Percentiles rank a stretch among this genome's conserved stretches.
Evolutionary conservation across 371 early-diverging fungal species (phyloP).

Genomic region (Apophysomyces trapeziformis): DNA sequence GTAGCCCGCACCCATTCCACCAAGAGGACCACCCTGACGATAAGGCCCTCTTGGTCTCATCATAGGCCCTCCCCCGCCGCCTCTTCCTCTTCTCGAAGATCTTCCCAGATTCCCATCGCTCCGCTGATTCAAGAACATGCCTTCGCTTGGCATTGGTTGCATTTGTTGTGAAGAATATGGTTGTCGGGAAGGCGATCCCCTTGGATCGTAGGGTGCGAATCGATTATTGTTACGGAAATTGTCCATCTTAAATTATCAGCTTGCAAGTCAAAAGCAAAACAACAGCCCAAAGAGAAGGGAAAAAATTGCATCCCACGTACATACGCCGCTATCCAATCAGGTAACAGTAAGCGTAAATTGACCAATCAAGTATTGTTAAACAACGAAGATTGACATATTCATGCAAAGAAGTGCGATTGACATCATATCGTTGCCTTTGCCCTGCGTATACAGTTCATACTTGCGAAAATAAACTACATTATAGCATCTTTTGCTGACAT

Average conservation of each 20-base stretch:
- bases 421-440: no score
- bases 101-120: constrained; percentile 16
- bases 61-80: constrained; percentile 33
- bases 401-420: no score
- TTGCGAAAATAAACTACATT: no score
- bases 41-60: constrained; percentile 23
- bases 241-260: not conserved
- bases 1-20: constrained; percentile 18
- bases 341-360: not conserved
- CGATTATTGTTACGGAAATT: constrained; percentile 21
- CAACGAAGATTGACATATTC: no score
- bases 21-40: constrained; percentile 23
- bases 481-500: no score
- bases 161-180: constrained; percentile 5
- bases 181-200: constrained; percentile 19
- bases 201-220: constrained; percentile 29
- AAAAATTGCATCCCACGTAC: constrained; percentile 1
- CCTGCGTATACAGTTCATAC: no score
- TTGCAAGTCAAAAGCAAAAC: not conserved
- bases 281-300: not conserved
- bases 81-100: constrained; percentile 12
- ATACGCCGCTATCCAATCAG: constrained; percentile 1
- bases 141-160: constrained; percentile 4
- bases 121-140: constrained; percentile 12
- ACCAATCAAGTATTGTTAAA: not conserved